These are phyloP conservation scores for Yarrowia deformans DNA, from an alignment of 805 yeast genomes.

Conservation along the genomic window DNA sequence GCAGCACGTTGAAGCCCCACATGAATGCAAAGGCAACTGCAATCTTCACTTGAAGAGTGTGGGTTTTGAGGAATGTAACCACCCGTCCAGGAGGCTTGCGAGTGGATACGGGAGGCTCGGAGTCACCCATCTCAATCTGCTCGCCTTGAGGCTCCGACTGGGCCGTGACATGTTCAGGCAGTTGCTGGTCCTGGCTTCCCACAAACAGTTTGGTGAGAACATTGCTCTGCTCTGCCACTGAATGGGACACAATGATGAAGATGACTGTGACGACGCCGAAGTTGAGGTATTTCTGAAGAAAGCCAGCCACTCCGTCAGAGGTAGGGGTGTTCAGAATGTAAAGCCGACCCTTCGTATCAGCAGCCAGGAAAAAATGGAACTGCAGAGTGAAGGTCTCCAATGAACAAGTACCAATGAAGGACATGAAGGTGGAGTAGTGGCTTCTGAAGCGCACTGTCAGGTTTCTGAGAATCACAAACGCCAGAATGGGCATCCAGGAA, in stretches of 20 bases:
- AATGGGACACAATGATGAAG: constrained; percentile 24
- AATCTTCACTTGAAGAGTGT: constrained; percentile 18
- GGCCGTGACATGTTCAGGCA: constrained; percentile 1
- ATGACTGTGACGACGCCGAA: constrained; percentile 1
- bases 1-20: constrained; percentile 29
- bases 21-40: constrained; percentile 4
- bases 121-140: constrained; percentile 4
- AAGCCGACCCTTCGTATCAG: constrained; percentile 44
- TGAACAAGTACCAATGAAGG: constrained; percentile 45
- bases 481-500: constrained; percentile 23
- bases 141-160: constrained; percentile 1
- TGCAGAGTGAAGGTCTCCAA: constrained; percentile 46
- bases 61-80: constrained; percentile 10
- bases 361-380: constrained; percentile 47
- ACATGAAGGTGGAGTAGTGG: constrained; percentile 43
- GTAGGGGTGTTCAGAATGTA: constrained; percentile 37
- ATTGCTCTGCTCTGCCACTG: constrained; percentile 20
- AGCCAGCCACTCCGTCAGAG: neutral
- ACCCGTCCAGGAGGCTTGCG: constrained; percentile 15
- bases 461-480: constrained; percentile 29
- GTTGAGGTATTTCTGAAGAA: constrained; percentile 15
- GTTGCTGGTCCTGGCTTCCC: constrained; percentile 23
- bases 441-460: constrained; percentile 39
- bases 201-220: constrained; percentile 13
- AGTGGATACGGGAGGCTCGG: constrained; percentile 15